phyloP scores from a whole-genome alignment of 441 rosid species.

The Omphalea diandra region DNA sequence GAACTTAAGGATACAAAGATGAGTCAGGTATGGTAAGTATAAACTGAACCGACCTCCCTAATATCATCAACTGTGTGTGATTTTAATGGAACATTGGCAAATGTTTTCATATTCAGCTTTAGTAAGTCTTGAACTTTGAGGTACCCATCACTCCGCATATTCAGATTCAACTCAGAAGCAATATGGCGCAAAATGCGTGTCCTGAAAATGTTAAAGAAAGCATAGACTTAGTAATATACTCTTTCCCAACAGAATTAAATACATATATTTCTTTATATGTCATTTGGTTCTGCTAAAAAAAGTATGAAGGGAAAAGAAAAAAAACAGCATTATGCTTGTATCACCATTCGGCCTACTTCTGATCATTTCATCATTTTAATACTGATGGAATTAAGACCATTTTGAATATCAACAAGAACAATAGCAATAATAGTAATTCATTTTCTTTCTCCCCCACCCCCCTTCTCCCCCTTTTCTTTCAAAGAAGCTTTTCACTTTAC shows the following conservation, averaged over 20 bases:
- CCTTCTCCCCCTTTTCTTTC: too few relatives aligned
- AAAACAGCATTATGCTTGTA: too few relatives aligned
- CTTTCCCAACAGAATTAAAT: neutral
- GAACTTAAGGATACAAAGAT: neutral
- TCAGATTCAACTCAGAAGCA: constrained; percentile 69
- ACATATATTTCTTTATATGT: too few relatives aligned
- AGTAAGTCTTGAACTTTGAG: constrained; percentile 73
- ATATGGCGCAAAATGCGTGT: constrained; percentile 74
- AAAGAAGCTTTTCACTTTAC: too few relatives aligned
- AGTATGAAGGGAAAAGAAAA: too few relatives aligned
- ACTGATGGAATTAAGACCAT: neutral
- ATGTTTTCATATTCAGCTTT: constrained; percentile 63
- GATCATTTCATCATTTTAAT: neutral
- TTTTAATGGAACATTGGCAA: constrained; percentile 59
- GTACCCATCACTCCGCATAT: constrained; percentile 76
- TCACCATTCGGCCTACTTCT: neutral
- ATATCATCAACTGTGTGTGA: constrained; percentile 72
- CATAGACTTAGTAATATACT: too few relatives aligned
- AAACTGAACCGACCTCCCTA: constrained; percentile 56
- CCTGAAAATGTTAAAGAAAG: constrained; percentile 36
- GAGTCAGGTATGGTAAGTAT: neutral
- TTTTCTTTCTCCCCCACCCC: too few relatives aligned
- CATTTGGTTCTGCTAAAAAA: too few relatives aligned
- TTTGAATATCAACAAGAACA: neutral
- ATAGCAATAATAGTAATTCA: too few relatives aligned